Evolutionary conservation across 306 rosid genomes (phyloP).

Genomic region (Astragalus glycyphyllos): DNA sequence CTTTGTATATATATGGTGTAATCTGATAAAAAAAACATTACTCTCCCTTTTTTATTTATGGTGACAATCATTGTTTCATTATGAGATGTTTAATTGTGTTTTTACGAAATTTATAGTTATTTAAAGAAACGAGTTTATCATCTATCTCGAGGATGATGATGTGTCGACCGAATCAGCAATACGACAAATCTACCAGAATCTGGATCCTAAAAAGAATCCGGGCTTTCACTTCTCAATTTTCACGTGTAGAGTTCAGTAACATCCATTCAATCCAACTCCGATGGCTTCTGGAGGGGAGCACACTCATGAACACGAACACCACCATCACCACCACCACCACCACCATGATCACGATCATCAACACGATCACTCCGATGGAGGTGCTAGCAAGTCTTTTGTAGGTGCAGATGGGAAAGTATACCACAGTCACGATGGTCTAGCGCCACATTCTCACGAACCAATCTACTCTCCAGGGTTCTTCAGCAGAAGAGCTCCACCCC

Average conservation of each 20-base stretch:
- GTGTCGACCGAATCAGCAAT: no score
- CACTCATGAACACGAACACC: not conserved
- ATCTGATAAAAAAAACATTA: no score
- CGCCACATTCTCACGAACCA: conserved; percentile 98
- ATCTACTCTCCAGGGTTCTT: conserved; percentile 92
- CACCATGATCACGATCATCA: conserved; percentile 42
- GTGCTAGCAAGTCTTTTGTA: conserved; percentile 55
- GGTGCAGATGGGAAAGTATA: conserved; percentile 83
- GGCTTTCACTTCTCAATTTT: not conserved
- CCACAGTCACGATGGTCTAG: conserved; percentile 96
- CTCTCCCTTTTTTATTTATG: no score
- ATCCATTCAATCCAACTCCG: not conserved
- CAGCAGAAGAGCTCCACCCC: conserved; percentile 87
- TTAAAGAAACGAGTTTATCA: no score
- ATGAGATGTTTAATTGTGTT: no score
- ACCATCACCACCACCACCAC: conserved; percentile 41
- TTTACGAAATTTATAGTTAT: no score
- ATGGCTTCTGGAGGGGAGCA: conserved; percentile 63
- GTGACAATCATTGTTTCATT: no score
- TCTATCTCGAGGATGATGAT: no score
- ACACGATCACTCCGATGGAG: conserved; percentile 14
- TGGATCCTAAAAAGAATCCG: no score
- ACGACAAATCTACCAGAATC: no score
- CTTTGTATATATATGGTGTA: no score
- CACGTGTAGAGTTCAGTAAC: not conserved